Evolutionary conservation across 495 filamentous ascomycete species (phyloP).

Genomic region (Penicillium robsamsonii): DNA sequence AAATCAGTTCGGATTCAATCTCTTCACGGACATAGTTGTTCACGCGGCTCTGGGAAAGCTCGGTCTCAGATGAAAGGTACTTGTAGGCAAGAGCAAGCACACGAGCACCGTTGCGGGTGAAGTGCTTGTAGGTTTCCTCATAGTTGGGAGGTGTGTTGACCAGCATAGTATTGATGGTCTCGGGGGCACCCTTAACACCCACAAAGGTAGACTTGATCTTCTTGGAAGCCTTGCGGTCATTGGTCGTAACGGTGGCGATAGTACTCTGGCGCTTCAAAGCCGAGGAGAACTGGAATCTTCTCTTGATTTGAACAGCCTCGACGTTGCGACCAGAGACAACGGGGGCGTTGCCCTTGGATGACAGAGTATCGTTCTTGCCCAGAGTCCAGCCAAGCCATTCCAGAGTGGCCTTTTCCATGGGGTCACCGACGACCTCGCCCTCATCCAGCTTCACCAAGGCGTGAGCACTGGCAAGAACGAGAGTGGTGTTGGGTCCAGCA

Average conservation of each 20-base stretch:
- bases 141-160: conserved; percentile 80
- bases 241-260: conserved; percentile 72
- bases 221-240: conserved; percentile 65
- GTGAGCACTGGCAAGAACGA: conserved; percentile 93
- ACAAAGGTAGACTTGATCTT: conserved; percentile 81
- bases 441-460: conserved; percentile 95
- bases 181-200: conserved; percentile 93
- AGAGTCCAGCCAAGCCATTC: conserved; percentile 86
- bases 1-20: conserved; percentile 79
- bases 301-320: conserved; percentile 83
- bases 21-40: conserved; percentile 91
- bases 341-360: conserved; percentile 43
- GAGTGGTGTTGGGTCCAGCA: conserved; percentile 74
- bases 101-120: conserved; percentile 89
- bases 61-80: conserved; percentile 74
- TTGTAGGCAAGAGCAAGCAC: conserved; percentile 94
- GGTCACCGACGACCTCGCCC: conserved; percentile 94
- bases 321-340: conserved; percentile 45
- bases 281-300: conserved; percentile 98
- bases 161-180: conserved; percentile 93
- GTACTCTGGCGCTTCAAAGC: conserved; percentile 94
- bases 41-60: conserved; percentile 77
- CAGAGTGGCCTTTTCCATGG: conserved; percentile 97
- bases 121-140: conserved; percentile 98
- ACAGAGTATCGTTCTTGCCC: conserved; percentile 79